Percentiles rank a stretch among this genome's conserved stretches.
Conservation (phyloP, 2,329 filamentous ascomycete genomes). For the Tolypocladium tropicale region DNA sequence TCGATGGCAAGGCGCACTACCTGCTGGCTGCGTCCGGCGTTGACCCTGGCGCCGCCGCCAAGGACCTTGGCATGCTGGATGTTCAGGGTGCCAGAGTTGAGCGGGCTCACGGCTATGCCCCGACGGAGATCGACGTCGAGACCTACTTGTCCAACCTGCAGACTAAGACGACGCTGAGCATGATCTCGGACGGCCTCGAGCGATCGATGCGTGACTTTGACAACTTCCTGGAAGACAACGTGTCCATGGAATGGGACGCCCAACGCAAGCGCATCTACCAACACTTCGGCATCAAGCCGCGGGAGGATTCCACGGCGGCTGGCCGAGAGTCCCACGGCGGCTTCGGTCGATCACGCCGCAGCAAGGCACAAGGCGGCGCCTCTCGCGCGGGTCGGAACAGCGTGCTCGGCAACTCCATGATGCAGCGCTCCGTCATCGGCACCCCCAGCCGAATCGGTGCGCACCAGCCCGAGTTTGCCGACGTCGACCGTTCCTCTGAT, state of each 20-base stretch:
- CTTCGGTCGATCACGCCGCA: slow-evolving; percentile 50
- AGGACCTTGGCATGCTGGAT: slow-evolving; percentile 75
- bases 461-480: slow-evolving; percentile 56
- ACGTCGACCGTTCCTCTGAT: slow-evolving; percentile 51
- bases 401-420: slow-evolving; percentile 47
- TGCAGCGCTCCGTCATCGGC: slow-evolving; percentile 82
- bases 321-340: slow-evolving; percentile 40
- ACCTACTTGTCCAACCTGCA: slow-evolving; percentile 79
- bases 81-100: slow-evolving; percentile 39
- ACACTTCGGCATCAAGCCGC: slow-evolving; percentile 78
- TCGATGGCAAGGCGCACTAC: slow-evolving; percentile 68
- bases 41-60: slow-evolving; percentile 73
- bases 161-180: slow-evolving; percentile 80
- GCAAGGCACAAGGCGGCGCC: slow-evolving; percentile 38
- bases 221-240: slow-evolving; percentile 84
- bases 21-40: slow-evolving; percentile 89
- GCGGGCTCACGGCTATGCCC: slow-evolving; percentile 28
- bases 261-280: slow-evolving; percentile 90
- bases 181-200: slow-evolving; percentile 85
- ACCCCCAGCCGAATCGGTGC: slow-evolving; percentile 58
- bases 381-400: slow-evolving; percentile 40
- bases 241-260: slow-evolving; percentile 91
- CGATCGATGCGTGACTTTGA: slow-evolving; percentile 89
- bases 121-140: slow-evolving; percentile 57
- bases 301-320: slow-evolving; percentile 33